Percentiles rank a stretch among this genome's conserved stretches.
Conservation (phyloP, 345 rosid species). For the Camelina neglecta region DNA sequence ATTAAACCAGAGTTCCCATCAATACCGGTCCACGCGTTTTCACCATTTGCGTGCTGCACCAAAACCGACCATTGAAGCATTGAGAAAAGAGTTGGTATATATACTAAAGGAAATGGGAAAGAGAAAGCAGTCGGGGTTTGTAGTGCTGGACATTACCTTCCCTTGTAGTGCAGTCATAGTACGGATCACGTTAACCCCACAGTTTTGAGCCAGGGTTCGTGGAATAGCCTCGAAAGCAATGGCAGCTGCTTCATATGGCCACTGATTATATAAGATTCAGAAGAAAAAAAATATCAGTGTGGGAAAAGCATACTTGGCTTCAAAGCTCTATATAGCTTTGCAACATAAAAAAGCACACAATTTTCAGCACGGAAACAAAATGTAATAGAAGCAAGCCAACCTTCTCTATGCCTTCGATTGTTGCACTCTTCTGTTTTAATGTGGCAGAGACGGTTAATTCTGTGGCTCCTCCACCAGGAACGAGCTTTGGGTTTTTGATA, state of each 20-base stretch:
- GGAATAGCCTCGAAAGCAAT: conserved; percentile 98
- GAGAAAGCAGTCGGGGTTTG: background rate
- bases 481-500: conserved; percentile 89
- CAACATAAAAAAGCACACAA: background rate
- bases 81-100: conserved; percentile 1
- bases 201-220: conserved; percentile 62
- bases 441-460: conserved; percentile 94
- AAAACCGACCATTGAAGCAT: background rate
- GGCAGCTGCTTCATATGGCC: conserved; percentile 99
- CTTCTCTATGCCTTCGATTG: conserved; percentile 93
- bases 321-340: background rate
- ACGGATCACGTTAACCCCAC: conserved; percentile 42
- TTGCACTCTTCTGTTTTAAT: conserved; percentile 89
- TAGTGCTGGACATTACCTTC: conserved; percentile 54
- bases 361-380: background rate
- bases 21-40: conserved; percentile 90
- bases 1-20: conserved; percentile 89
- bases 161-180: conserved; percentile 63
- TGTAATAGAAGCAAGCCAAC: conserved; percentile 41
- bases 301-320: background rate
- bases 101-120: background rate
- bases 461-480: conserved; percentile 97
- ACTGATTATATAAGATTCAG: conserved; percentile 52
- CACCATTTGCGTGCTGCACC: conserved; percentile 84
- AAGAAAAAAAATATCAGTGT: background rate